Percentiles rank a stretch among this genome's conserved stretches.
These are phyloP conservation scores for Bipolaris bicolor DNA, from an alignment of 2,329 filamentous ascomycete genomes.

Conservation along the genomic window DNA sequence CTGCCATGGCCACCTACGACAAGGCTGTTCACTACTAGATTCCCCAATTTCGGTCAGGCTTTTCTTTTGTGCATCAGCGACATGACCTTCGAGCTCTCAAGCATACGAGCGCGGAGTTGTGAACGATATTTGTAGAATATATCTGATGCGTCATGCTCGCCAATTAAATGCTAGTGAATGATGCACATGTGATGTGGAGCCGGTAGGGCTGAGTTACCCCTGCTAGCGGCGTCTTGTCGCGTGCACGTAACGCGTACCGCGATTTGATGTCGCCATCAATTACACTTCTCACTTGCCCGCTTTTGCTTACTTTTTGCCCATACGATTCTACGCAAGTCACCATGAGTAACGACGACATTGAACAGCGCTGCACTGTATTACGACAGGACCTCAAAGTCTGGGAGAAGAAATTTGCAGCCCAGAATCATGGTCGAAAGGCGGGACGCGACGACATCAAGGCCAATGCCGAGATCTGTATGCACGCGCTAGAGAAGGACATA, in stretches of 20 bases:
- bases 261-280: conserved; percentile 28
- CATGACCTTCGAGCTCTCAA: conserved; percentile 43
- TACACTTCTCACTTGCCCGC: conserved; percentile 21
- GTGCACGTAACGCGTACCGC: conserved; percentile 41
- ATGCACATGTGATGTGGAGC: conserved; percentile 14
- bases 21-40: conserved; percentile 91
- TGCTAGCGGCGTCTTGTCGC: conserved; percentile 28
- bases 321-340: conserved; percentile 19
- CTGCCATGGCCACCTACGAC: conserved; percentile 94
- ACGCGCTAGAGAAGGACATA: conserved; percentile 7
- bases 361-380: conserved; percentile 84
- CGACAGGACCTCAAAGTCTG: conserved; percentile 74
- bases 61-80: conserved; percentile 44
- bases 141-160: conserved; percentile 40
- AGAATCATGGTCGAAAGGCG: conserved; percentile 71
- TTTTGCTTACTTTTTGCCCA: conserved; percentile 14
- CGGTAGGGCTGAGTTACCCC: conserved; percentile 30
- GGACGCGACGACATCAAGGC: conserved; percentile 77
- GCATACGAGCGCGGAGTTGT: conserved; percentile 42
- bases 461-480: conserved; percentile 71
- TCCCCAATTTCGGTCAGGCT: conserved; percentile 33
- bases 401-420: conserved; percentile 70
- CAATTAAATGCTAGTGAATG: conserved; percentile 24
- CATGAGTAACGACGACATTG: conserved; percentile 38
- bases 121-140: conserved; percentile 51